Base-by-base conservation (phyloP, 495 filamentous ascomycete genomes). In the Aspergillus ostianus region DNA sequence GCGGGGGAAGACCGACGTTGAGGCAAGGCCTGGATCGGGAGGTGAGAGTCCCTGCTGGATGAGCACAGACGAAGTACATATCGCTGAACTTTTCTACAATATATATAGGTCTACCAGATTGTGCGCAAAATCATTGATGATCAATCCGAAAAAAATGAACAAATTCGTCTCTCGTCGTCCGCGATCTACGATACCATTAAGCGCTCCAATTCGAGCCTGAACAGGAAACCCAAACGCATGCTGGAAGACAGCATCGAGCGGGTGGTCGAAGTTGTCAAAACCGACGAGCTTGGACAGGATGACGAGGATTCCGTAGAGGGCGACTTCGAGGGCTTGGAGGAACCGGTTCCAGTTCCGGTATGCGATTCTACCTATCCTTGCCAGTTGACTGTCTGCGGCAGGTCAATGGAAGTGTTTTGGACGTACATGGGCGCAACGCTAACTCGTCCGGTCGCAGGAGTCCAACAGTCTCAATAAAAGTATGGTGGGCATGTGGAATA, bases 181-280 rank as follows among this genome's bases (percentile, higher is more conserved):
- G 71, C 72, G 1, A 84, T 95, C 10, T 94, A 92, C 68, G 88
- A 91, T 15, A 77, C 78, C 53, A 90, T 97, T 63, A 90, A 90
- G 65, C 78, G 78, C 61, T 95, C 91, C 4, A 97, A 96, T 67
- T 96, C 92, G 1, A 90, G 86, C 60, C 70, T 96, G 44, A 90
- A 89, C 49, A 79, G 92, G 15, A 87, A 87, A 63, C 90, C 88
- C 7, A 96, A 94, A 73, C 85, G 83, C 55, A 76, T 87, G 15
- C 74, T 98, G 15, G 90, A 96, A 69, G 87, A 92, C 64, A 89
- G 90, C 50, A 90, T 98, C 62, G 92, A 96, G 67, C 80, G 91
- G 20, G 90, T 95, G 2, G 77, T 98, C 29, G 84, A 84, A 21
- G 85, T 93, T 15, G 68, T 96, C 12, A 85, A 83, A 52, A 81